Base-by-base conservation (phyloP, 768 basidiomycete species). In the Udeniomyces megalosporus region DNA sequence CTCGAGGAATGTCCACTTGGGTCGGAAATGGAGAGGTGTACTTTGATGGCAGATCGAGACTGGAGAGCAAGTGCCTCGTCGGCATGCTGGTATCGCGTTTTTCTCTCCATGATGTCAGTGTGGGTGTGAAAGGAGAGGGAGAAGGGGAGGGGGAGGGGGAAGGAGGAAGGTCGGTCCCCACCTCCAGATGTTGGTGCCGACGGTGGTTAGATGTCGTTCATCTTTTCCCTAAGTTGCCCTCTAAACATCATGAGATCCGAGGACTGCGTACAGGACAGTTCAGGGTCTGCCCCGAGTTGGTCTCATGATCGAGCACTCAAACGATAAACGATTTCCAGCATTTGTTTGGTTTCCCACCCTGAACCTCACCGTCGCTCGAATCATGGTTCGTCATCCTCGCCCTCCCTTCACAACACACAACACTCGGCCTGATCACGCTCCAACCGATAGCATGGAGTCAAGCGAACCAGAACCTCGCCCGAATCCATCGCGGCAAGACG, bases 401-500 rank as follows among this genome's bases (percentile, higher is more conserved):
- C 17, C 17, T 17, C 38, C 17, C 38, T 42, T 42, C 38, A 17
- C 17, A 8, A 8, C 10, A 42, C 38, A 8, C 38, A 42, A 8
- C 38, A 42, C 38, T 17, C 38, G 38, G 10, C 38, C 38, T 8
- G 38, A 8, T 17, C 38, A 42, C 38, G 10, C 44, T 54, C 29
- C 20, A 48, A 1, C 58, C 14, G 2, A 26, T 10, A 76, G 75
- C 74, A 76, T 69, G 74, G 74, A 31, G 69, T 76, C 63, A 74
- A 74, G 62, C 69, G 75, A 15, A 66, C 70, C 10, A 50, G 74
- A 45, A 80, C 84, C 66, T 78, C 78, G 50, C 69, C 74, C 26
- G 83, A 84, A 65, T 83, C 78, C 8, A 73, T 80, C n/a, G 82
- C 80, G 55, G 84, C 83, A 1, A 82, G 78, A 73, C 81, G 79